Conservation (phyloP, 164 flowering plant genomes). For the Vitis amurensis region DNA sequence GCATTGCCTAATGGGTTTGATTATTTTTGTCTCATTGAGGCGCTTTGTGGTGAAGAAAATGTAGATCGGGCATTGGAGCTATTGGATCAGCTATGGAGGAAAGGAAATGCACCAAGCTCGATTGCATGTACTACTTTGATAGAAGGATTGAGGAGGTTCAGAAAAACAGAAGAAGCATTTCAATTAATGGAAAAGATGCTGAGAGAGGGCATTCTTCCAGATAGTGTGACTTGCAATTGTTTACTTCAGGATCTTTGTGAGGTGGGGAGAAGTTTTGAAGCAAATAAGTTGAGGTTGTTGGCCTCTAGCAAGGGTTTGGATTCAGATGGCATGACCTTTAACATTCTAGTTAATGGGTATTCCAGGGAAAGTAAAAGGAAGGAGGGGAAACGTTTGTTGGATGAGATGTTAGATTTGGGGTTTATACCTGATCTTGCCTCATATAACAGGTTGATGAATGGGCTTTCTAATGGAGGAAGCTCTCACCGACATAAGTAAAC, state of each 20-base stretch:
- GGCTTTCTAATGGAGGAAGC: slow-evolving; percentile 17
- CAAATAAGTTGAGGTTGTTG: slow-evolving; percentile 52
- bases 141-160: slow-evolving; percentile 55
- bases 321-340: slow-evolving; percentile 52
- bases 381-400: slow-evolving; percentile 65
- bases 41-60: slow-evolving; percentile 47
- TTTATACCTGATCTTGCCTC: too few relatives aligned
- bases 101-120: slow-evolving; percentile 50
- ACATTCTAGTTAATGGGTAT: slow-evolving; percentile 64
- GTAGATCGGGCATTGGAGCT: slow-evolving; percentile 48
- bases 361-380: slow-evolving; percentile 54
- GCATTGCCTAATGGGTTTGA: slow-evolving; percentile 63
- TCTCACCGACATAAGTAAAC: too few relatives aligned
- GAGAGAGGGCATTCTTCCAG: slow-evolving; percentile 54
- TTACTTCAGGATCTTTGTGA: slow-evolving; percentile 60
- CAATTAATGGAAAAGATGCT: slow-evolving; percentile 62
- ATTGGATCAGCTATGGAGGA: slow-evolving; percentile 53
- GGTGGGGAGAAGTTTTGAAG: slow-evolving; percentile 57
- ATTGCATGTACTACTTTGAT: slow-evolving; percentile 68
- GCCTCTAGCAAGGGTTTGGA: slow-evolving; percentile 66
- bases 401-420: slow-evolving; percentile 87
- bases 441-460: slow-evolving; percentile 55
- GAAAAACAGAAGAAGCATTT: slow-evolving; percentile 44
- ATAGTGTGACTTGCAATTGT: slow-evolving; percentile 75
- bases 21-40: slow-evolving; percentile 52